Evolutionary conservation across 768 basidiomycete species (phyloP).

Genomic region (Termitomyces heimii): DNA sequence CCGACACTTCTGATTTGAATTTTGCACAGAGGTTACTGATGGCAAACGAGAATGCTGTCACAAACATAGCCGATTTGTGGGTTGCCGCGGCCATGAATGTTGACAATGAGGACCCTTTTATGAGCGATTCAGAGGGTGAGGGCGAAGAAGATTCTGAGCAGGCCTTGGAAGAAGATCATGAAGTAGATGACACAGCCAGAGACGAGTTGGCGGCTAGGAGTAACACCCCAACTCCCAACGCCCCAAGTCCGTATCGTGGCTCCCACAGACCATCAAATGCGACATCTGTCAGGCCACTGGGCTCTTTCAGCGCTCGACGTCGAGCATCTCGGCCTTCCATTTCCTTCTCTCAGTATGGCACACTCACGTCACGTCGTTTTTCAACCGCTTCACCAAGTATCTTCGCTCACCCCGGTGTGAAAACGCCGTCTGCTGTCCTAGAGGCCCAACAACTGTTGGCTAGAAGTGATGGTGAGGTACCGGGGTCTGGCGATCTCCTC

Average conservation of each 20-base stretch:
- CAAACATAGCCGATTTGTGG: slow-evolving; percentile 95
- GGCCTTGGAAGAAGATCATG: slow-evolving; percentile 26
- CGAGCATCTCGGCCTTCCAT: slow-evolving; percentile 29
- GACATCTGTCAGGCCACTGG: slow-evolving; percentile 20
- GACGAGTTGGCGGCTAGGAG: slow-evolving; percentile 14
- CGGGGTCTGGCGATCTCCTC: slow-evolving; percentile 30
- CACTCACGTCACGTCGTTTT: slow-evolving; percentile 42
- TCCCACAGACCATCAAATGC: slow-evolving; percentile 25
- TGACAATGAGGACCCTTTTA: slow-evolving; percentile 82
- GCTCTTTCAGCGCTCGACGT: slow-evolving; percentile 21
- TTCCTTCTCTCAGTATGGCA: slow-evolving; percentile 30
- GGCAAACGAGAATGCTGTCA: slow-evolving; percentile 94
- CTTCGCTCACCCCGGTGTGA: slow-evolving; percentile 79
- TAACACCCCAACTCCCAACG: slow-evolving; percentile 9
- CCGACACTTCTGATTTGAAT: slow-evolving; percentile 52
- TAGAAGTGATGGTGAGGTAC: slow-evolving; percentile 30
- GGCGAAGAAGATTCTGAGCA: slow-evolving; percentile 20
- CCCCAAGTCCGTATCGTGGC: slow-evolving; percentile 13
- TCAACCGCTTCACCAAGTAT: slow-evolving; percentile 66
- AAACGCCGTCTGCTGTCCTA: slow-evolving; percentile 67
- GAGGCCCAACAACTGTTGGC: slow-evolving; percentile 63
- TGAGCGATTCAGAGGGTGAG: slow-evolving; percentile 42
- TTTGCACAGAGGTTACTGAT: slow-evolving; percentile 85
- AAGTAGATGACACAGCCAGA: slow-evolving; percentile 18
- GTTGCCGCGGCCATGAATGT: slow-evolving; percentile 95